A percentile compares a stretch with the other conserved stretches of the same genome.
Evolutionary conservation across 805 yeast genomes (phyloP).

Genomic region (Candida fluviatilis): DNA sequence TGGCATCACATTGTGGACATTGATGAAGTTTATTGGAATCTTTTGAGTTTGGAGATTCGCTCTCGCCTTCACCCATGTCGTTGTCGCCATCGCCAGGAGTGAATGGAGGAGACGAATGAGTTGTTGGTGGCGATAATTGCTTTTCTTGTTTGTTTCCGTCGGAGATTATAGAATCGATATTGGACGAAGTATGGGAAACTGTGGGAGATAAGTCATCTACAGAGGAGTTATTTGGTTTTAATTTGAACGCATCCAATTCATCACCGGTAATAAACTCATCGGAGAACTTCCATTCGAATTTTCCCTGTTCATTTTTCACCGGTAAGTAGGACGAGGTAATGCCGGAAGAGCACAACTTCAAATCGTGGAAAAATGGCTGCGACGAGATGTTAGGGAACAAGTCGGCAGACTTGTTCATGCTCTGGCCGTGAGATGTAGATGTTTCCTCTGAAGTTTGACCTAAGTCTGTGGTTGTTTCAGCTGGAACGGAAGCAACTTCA

Average conservation of each 20-base stretch:
- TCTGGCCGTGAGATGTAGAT: too few species aligned
- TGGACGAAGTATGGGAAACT: constrained; percentile 30
- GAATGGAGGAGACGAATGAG: constrained; percentile 26
- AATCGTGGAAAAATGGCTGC: constrained; percentile 3
- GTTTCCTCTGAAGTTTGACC: too few species aligned
- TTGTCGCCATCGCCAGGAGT: constrained; percentile 17
- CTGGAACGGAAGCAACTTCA: too few species aligned
- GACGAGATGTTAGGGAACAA: constrained; percentile 1
- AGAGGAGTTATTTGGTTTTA: constrained; percentile 3
- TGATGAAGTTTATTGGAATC: constrained; percentile 22
- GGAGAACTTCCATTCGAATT: constrained; percentile 54
- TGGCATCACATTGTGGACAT: constrained; percentile 47
- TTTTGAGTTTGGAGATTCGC: constrained; percentile 8
- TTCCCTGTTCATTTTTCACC: constrained; percentile 48
- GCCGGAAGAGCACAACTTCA: constrained; percentile 44
- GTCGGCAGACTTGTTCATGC: not conserved
- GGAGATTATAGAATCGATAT: constrained; percentile 27
- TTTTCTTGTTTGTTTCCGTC: constrained; percentile 13
- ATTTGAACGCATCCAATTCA: constrained; percentile 27
- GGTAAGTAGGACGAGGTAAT: constrained; percentile 48
- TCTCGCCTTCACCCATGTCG: constrained; percentile 13
- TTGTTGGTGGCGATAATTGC: constrained; percentile 23
- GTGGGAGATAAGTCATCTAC: constrained; percentile 29
- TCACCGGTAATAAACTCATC: constrained; percentile 30
- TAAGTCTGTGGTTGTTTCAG: too few species aligned